Base-by-base conservation (phyloP, 805 yeast genomes). In the Starmerella powellii region DNA sequence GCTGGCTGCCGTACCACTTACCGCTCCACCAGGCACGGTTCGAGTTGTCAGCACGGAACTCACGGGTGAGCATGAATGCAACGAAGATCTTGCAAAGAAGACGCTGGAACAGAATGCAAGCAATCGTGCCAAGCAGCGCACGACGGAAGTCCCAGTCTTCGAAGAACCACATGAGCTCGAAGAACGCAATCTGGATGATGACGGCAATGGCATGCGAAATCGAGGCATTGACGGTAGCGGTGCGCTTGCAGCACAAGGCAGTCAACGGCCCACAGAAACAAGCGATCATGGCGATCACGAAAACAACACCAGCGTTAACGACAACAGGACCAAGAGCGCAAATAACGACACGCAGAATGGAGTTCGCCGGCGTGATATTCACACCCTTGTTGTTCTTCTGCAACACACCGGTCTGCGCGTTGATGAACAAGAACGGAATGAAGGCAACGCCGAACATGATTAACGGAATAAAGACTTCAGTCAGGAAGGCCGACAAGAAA, bases 1-100 rank as follows among this genome's bases (percentile, higher is more conserved):
- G 67, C 59, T 94, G 91, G 47, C 83, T 71, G 46, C 94, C 91
- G 63, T 87, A 86, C 99, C 99, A 91, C 66, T 86, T 87, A 73
- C 99, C 99, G 45, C 95, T 83, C 99, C 99, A 91, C 93, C 94
- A 91, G 23, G 98, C 97, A 55, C 94, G 81, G 69, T 91, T 91
- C 29, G 97, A 71, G 60, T 79, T 84, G 66, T 88, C 96, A 56
- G 82, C 83, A 78, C 85, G 85, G 72, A 86, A 86, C 68, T 91
- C 99, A 71, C 98, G 78, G 40, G 96, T 84, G 60, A 93, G 70
- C 64, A 78, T 67, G 52, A 76, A 64, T 40, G 80, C 68, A 10
- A 94, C 83, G 71, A 91, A 70, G 56, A 80, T 61, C 71, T 86
- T 86, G 74, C 88, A 82, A 53, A 91, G 62, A 40, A 81, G 65